These are phyloP conservation scores for Nakazawaea holstii DNA, from an alignment of 805 yeast species.

Conservation along the genomic window DNA sequence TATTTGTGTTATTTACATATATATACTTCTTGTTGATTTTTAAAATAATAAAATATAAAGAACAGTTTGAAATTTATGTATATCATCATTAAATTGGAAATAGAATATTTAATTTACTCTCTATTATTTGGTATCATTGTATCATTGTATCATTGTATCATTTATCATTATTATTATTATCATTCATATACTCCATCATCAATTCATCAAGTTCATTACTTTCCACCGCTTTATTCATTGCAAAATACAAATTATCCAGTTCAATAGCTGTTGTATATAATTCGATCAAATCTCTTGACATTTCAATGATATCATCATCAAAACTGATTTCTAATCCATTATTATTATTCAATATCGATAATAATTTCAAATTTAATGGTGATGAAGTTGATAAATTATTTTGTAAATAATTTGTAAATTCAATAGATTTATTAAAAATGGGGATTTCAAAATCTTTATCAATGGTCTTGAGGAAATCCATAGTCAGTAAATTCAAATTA, in stretches of 20 bases:
- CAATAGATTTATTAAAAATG: constrained; percentile 30
- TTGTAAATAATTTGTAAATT: constrained; percentile 25
- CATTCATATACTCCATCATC: constrained; percentile 9
- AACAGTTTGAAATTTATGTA: background rate
- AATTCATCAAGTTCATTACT: constrained; percentile 16
- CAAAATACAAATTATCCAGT: constrained; percentile 66
- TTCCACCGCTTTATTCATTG: constrained; percentile 46
- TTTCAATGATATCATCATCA: constrained; percentile 56
- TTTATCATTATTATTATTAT: background rate
- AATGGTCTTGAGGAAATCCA: constrained; percentile 19
- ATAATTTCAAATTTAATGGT: background rate
- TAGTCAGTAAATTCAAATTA: constrained; percentile 18
- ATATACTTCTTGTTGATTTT: background rate
- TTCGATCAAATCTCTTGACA: constrained; percentile 67
- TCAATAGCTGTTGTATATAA: constrained; percentile 69
- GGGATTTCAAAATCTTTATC: constrained; percentile 19
- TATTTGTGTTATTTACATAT: background rate
- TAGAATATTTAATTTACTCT: no score
- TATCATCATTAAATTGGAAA: no score
- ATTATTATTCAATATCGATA: background rate
- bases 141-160: background rate
- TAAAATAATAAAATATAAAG: background rate
- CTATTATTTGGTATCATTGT: background rate
- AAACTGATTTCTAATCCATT: constrained; percentile 62
- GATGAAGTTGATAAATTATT: background rate